These are phyloP conservation scores for Clonostachys chloroleuca DNA, from an alignment of 2,329 filamentous ascomycete species.

Conservation along the genomic window DNA sequence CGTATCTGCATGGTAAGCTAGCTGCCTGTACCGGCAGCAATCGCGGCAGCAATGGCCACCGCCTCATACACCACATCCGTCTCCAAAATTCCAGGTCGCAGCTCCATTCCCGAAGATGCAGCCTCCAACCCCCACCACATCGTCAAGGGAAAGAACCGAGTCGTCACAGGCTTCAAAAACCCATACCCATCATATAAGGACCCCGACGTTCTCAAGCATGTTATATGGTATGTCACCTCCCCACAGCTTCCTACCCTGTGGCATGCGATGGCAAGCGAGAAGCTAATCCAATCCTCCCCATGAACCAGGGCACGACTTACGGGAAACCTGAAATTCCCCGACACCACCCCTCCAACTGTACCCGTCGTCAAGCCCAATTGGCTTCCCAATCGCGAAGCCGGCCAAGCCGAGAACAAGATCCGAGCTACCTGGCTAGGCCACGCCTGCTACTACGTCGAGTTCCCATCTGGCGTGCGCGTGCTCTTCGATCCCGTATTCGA, in stretches of 20 bases:
- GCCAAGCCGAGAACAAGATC: slow-evolving; percentile 25
- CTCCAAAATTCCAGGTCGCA: slow-evolving; percentile 23
- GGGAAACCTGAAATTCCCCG: slow-evolving; percentile 48
- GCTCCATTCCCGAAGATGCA: slow-evolving; percentile 33
- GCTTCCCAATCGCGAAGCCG: slow-evolving; percentile 47
- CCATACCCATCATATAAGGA: slow-evolving; percentile 40
- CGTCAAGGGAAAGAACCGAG: slow-evolving; percentile 22
- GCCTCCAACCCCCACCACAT: slow-evolving; percentile 43
- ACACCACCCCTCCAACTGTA: slow-evolving; percentile 63
- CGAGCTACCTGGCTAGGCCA: slow-evolving; percentile 94
- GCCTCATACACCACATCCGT: slow-evolving; percentile 11
- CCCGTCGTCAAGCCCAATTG: slow-evolving; percentile 64
- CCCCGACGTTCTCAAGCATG: slow-evolving; percentile 11
- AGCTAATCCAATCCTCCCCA: not conserved
- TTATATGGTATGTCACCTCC: slow-evolving; percentile 25
- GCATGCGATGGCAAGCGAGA: slow-evolving; percentile 13
- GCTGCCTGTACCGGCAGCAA: not conserved
- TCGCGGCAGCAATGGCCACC: too few relatives aligned
- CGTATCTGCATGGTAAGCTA: not conserved
- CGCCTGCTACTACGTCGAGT: slow-evolving; percentile 91
- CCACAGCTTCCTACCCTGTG: slow-evolving; percentile 22
- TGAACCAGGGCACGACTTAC: slow-evolving; percentile 25
- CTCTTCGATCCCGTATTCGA: slow-evolving; percentile 95
- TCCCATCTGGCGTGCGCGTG: slow-evolving; percentile 78
- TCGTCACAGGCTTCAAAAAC: slow-evolving; percentile 40